Evolutionary conservation across 371 early-diverging fungal species (phyloP).

Genomic region (Syncephalastrum sp.): DNA sequence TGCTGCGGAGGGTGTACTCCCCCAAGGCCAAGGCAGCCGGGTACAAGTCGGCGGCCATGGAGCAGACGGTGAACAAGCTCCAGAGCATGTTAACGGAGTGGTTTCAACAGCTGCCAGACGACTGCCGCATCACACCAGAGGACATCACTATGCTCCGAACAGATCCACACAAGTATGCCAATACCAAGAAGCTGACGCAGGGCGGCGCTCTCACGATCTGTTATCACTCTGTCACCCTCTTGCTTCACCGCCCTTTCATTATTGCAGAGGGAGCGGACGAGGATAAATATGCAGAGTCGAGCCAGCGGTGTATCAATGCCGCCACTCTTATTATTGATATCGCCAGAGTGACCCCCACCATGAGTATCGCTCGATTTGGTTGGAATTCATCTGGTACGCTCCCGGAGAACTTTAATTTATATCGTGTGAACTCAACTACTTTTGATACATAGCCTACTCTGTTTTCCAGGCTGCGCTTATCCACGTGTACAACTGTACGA

Average conservation of each 20-base stretch:
- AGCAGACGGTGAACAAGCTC: slow-evolving; percentile 30
- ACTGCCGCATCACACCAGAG: slow-evolving; percentile 16
- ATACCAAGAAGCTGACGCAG: slow-evolving; percentile 9
- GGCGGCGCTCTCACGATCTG: slow-evolving; percentile 51
- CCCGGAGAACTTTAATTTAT: not conserved
- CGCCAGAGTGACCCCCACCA: slow-evolving; percentile 31
- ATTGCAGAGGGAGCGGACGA: slow-evolving; percentile 20
- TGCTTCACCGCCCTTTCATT: slow-evolving; percentile 55
- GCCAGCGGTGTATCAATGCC: slow-evolving; percentile 43
- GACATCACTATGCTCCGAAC: slow-evolving; percentile 15
- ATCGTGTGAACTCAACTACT: not conserved
- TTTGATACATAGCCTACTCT: slow-evolving; percentile 28
- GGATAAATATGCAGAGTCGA: slow-evolving; percentile 38
- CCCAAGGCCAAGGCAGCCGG: slow-evolving; percentile 41
- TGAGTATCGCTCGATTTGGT: slow-evolving; percentile 35
- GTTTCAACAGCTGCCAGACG: slow-evolving; percentile 29
- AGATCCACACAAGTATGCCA: slow-evolving; percentile 6
- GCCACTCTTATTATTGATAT: slow-evolving; percentile 54
- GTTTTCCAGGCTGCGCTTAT: slow-evolving; percentile 42
- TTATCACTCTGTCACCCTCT: slow-evolving; percentile 38
- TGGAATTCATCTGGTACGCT: slow-evolving; percentile 42
- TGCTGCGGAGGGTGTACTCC: slow-evolving; percentile 43
- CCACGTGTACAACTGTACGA: slow-evolving; percentile 42
- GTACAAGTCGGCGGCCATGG: slow-evolving; percentile 15
- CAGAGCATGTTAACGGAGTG: slow-evolving; percentile 36